Base-by-base conservation (phyloP, 768 basidiomycete species). In the Russula sp. region DNA sequence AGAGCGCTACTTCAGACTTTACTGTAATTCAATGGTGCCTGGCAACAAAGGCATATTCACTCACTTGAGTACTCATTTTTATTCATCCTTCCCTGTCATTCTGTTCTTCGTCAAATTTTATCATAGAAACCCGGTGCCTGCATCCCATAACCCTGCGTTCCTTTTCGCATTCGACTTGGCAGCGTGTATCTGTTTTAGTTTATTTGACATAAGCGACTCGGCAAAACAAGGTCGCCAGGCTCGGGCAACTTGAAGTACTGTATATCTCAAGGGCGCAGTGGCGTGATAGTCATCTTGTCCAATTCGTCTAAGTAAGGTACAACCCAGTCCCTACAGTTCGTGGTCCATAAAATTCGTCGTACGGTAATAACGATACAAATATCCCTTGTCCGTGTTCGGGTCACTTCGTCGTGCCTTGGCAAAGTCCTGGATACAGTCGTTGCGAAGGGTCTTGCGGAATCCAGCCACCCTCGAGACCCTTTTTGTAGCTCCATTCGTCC, bases 401-500 rank as follows among this genome's bases (percentile, higher is more conserved):
- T 11, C 34, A 2, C 51, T 14, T 14, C 11, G 0, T 32, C 34
- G 14, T 37, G 45, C 55, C 32, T 11, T 42, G 71, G 72, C 88
- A 90, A 48, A 88, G 78, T 66, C 82, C 75, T 11, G 86, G 87
- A 70, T 86, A 88, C 68, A 80, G 69, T 64, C 85, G 78, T 65
- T 88, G 73, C n/a, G 82, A 80, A 5, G 87, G 86, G 71, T 89
- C 80, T 62, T 80, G 77, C 14, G 89, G 87, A 65, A 90, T 89
- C 88, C 87, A 91, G 56, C 88, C 89, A 39, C 85, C 86, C 71
- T 84, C 79, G 13, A 90, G 72, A 4, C 89, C 88, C 68, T 80
- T 83, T 73, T 84, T 81, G 71, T 91, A 91, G 69, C 85, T 87
- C 87, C 85, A 89, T 65, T 89, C 85, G 71, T 88, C 85, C 14